These are phyloP conservation scores for Kodamaea neixiangensis DNA, from an alignment of 805 yeast genomes.

Conservation along the genomic window DNA sequence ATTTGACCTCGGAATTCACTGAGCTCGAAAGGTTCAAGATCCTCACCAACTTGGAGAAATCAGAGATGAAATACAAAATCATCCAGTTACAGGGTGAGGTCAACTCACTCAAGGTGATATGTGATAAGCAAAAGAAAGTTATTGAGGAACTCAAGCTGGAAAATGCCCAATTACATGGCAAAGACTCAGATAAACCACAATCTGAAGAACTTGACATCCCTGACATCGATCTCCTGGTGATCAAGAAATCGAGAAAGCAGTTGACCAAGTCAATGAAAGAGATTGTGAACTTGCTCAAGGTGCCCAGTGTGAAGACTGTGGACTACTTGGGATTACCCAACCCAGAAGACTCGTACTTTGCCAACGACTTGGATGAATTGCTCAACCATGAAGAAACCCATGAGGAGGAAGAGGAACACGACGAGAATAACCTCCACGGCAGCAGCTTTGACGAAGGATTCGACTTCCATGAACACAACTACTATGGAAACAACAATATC, in stretches of 20 bases:
- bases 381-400: slow-evolving; percentile 15
- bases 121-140: slow-evolving; percentile 41
- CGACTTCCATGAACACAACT: slow-evolving; percentile 11
- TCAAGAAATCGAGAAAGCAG: slow-evolving; percentile 34
- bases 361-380: slow-evolving; percentile 21
- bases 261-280: slow-evolving; percentile 39
- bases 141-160: slow-evolving; percentile 39
- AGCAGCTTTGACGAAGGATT: slow-evolving; percentile 17
- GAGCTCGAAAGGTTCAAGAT: slow-evolving; percentile 44
- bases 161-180: slow-evolving; percentile 8
- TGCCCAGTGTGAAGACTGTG: slow-evolving; percentile 24
- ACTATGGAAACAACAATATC: slow-evolving; percentile 1
- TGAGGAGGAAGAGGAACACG: slow-evolving; percentile 6
- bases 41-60: slow-evolving; percentile 53
- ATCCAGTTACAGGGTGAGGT: slow-evolving; percentile 55
- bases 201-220: slow-evolving; percentile 23
- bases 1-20: slow-evolving; percentile 59
- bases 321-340: slow-evolving; percentile 25
- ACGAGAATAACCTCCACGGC: neutral
- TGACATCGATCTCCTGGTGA: slow-evolving; percentile 33
- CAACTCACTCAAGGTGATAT: slow-evolving; percentile 43
- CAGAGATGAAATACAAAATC: slow-evolving; percentile 52
- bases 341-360: slow-evolving; percentile 13
- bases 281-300: slow-evolving; percentile 32
- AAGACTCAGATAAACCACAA: neutral